Evolutionary conservation across 306 rosid species (phyloP).

Genomic region (Luffa acutangula): DNA sequence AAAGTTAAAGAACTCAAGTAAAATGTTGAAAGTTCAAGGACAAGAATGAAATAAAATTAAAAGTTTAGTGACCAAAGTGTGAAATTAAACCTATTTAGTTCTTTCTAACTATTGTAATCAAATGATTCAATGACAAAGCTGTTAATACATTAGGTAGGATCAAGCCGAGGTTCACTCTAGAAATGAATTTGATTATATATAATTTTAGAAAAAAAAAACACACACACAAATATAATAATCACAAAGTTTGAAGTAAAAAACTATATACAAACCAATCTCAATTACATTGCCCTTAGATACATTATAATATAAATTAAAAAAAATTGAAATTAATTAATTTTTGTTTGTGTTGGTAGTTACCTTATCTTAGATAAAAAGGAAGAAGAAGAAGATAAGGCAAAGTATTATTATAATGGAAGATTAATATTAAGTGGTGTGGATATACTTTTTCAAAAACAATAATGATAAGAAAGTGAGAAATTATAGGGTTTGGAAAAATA

Average conservation of each 20-base stretch:
- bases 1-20: not conserved
- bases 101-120: not conserved
- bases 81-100: too few relatives aligned
- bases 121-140: not conserved
- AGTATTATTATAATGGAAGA: not conserved
- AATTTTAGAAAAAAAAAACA: not conserved
- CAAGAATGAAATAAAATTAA: not conserved
- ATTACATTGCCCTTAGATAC: too few relatives aligned
- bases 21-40: not conserved
- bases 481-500: not conserved
- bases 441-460: not conserved
- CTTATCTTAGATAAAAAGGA: not conserved
- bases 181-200: not conserved
- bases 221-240: not conserved
- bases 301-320: too few relatives aligned
- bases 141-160: not conserved
- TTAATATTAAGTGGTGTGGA: not conserved
- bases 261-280: not conserved
- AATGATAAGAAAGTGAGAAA: not conserved
- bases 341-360: not conserved
- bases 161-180: not conserved
- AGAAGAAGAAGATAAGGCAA: not conserved
- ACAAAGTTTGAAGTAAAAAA: too few relatives aligned
- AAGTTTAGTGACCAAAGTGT: too few relatives aligned
- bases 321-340: not conserved